Base-by-base conservation (phyloP, 345 rosid genomes). In the Eutrema yunnanense region DNA sequence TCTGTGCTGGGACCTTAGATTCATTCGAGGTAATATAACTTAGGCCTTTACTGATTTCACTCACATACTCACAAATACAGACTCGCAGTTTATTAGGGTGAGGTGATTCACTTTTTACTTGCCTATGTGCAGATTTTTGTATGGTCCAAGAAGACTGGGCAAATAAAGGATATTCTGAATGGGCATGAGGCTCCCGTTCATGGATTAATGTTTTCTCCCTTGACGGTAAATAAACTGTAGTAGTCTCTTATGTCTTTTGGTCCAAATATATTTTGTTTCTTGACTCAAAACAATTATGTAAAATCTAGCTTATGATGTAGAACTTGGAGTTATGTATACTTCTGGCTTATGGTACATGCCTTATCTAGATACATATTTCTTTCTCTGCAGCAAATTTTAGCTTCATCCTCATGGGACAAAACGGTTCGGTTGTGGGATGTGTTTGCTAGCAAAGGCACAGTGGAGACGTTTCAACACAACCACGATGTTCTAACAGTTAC, bases 181-280 rank as follows among this genome's bases (percentile, higher is more conserved):
- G 96, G 96, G 73, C 99, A 95, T 82, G 99, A 88, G 84, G 98
- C 98, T 71, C 99, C 99, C 0, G 99, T 95, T 78, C 97, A 92
- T 69, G 98, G 98, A 1, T 78, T 95, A 82, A 82, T 76, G 81
- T 95, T 90, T 82, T 95, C 99, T 78, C 91, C 96, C 36, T 73
- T 89, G 53, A 90, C 75, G 82, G 98, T 95, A 80, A 95, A 89
- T 73, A 49, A 42, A 40, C 56, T 73, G 9, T 70, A 33, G 40
- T 67, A 29, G 13, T 69, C 73, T 34, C 14, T 30, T 6, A 52
- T 61, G 38, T 50, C 9, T 9, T 22, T 9, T 44, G 34, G 37
- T 65, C 27, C 22, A 47, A 13, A 29, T 44, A 11, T 41, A n/a
- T 42, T 34, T 12, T 65, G 63, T 40, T 54, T 27, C 30, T 33